phyloP scores from a whole-genome alignment of 1,139 yeast genomes.

The Zygoascus sp. region DNA sequence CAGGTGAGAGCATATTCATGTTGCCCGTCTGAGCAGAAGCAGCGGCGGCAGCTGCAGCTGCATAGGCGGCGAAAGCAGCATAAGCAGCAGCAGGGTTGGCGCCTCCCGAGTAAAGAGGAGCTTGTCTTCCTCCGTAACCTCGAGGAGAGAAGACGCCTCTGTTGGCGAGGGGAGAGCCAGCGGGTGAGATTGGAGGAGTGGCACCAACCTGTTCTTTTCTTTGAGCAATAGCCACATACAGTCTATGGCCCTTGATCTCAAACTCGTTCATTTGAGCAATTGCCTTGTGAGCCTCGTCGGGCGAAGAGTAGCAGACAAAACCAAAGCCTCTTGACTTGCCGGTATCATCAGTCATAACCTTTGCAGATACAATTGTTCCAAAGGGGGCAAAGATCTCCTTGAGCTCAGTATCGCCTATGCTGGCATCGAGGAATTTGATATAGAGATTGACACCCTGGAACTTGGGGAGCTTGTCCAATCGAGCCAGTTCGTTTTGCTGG shows the following conservation, averaged over 20 bases:
- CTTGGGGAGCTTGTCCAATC: constrained; percentile 68
- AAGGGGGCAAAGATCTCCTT: constrained; percentile 78
- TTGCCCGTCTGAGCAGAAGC: constrained; percentile 10
- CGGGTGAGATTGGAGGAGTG: constrained; percentile 4
- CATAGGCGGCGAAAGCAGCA: constrained; percentile 17
- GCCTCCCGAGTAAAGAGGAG: neutral
- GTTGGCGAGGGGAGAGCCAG: constrained; percentile 3
- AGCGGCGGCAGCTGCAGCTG: constrained; percentile 15
- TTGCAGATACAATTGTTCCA: constrained; percentile 85
- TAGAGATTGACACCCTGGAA: constrained; percentile 90
- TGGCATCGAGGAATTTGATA: constrained; percentile 80
- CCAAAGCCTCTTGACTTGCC: constrained; percentile 94
- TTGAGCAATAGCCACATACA: constrained; percentile 92
- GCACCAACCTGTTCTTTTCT: constrained; percentile 75
- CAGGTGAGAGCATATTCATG: constrained; percentile 3
- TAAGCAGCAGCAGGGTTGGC: constrained; percentile 13
- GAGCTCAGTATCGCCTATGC: constrained; percentile 74
- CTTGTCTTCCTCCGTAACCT: constrained; percentile 4
- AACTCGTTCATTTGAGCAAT: constrained; percentile 89
- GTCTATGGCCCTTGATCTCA: constrained; percentile 78
- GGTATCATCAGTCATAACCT: constrained; percentile 81
- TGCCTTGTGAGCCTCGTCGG: constrained; percentile 81
- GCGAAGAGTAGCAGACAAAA: constrained; percentile 86
- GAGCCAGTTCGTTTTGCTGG: constrained; percentile 73
- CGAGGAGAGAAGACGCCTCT: constrained; percentile 5